Evolutionary conservation across 2,329 filamentous ascomycete genomes (phyloP).

Genomic region (Hymenoscyphus repandus): DNA sequence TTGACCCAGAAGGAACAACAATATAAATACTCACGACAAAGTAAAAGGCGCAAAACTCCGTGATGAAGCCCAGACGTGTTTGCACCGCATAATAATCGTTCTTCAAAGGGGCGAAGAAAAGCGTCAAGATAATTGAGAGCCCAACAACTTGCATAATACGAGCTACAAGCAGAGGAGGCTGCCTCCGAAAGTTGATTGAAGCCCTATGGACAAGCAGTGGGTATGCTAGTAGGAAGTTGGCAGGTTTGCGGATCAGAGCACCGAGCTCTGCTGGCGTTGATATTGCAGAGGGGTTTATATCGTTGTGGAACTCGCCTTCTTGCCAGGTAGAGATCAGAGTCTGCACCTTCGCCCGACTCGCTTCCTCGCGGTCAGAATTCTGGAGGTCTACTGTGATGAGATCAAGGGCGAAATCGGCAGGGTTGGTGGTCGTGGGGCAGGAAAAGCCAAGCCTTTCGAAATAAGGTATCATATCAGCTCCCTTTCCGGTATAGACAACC

Average conservation of each 20-base stretch:
- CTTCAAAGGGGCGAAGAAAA: slow-evolving; percentile 65
- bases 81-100: slow-evolving; percentile 67
- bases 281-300: slow-evolving; percentile 22
- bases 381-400: slow-evolving; percentile 73
- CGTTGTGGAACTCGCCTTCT: slow-evolving; percentile 19
- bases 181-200: slow-evolving; percentile 62
- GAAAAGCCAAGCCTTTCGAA: slow-evolving; percentile 55
- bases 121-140: slow-evolving; percentile 54
- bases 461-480: slow-evolving; percentile 58
- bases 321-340: slow-evolving; percentile 56
- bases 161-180: slow-evolving; percentile 58
- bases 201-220: slow-evolving; percentile 64
- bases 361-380: slow-evolving; percentile 54
- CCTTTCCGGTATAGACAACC: slow-evolving; percentile 62
- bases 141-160: slow-evolving; percentile 64
- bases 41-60: slow-evolving; percentile 66
- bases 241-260: slow-evolving; percentile 57
- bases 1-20: too few relatives aligned
- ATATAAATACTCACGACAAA: slow-evolving; percentile 43
- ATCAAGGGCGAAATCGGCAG: slow-evolving; percentile 72
- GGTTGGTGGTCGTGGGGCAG: slow-evolving; percentile 67
- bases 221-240: slow-evolving; percentile 57
- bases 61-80: slow-evolving; percentile 67
- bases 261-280: slow-evolving; percentile 69
- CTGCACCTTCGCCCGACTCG: slow-evolving; percentile 57